Evolutionary conservation across 805 yeast genomes (phyloP), one percentile per base, ranked within the genome.

Genomic region (Candida tallmaniae): DNA sequence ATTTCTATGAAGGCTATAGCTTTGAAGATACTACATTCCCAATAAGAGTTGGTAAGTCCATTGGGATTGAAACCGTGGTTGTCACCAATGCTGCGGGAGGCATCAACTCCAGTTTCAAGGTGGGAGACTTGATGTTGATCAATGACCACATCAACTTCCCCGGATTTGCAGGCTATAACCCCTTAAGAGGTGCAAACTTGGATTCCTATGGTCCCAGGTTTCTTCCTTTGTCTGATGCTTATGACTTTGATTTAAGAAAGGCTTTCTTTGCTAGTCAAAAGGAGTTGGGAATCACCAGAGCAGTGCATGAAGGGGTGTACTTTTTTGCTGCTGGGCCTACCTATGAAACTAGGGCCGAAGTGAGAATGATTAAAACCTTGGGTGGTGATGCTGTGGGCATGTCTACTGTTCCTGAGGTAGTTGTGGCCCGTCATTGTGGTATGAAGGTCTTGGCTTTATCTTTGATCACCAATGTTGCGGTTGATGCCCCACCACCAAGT

Each of bases 31-130:
- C 95, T 1, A 86, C 87, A 0, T 83, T 87, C 55, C 96, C 97
- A 0, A 68, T 90, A 12, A 73, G 98, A 38, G 80, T 83, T 16
- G 77, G 94, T 35, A 68, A 76, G 32, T 54, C 64, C 26, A 60
- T 89, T 48, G 86, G 82, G 0, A 77, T 80, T 19, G 58, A 68
- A 29, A 66, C 70, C 3, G 65, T 90, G 27, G 65, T 90, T 16
- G 94, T 82, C 7, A 90, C 97, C n/a, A 90, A 90, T 59, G 98
- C 98, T 1, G 95, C 96, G 2, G 98, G 97, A 29, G 97, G 96
- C 1, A 58, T 83, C 29, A 83, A 87, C 49, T 60, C 74, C 2
- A 52, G 49, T 4, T 89, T 60, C 57, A 69, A 70, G 34, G 84
- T 90, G 2, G 96, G 97, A 21, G 97, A 93, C 51, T 65, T 90